phyloP scores from a whole-genome alignment of 1,139 yeast genomes.

The Sugiyamaella neomexicana region DNA sequence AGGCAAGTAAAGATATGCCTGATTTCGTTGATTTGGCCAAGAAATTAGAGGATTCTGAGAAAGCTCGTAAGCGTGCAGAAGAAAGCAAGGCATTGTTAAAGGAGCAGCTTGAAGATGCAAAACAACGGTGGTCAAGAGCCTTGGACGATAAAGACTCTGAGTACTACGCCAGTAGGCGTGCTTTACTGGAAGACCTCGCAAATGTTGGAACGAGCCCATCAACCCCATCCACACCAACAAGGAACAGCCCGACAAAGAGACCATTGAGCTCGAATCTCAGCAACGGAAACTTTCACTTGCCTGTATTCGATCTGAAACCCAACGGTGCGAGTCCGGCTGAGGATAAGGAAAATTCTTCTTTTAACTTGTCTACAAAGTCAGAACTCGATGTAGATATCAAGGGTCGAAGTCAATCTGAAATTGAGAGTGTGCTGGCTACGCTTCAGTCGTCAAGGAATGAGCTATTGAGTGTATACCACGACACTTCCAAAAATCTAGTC shows the following conservation, averaged over 20 bases:
- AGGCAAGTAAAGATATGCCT: conserved; percentile 25
- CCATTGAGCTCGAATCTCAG: conserved; percentile 24
- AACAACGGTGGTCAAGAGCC: conserved; percentile 34
- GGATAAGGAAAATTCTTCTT: conserved; percentile 24
- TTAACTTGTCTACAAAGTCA: conserved; percentile 18
- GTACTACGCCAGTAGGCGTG: conserved; percentile 32
- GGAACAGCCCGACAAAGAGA: conserved; percentile 25
- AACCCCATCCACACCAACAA: conserved; percentile 18
- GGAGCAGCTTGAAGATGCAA: conserved; percentile 36
- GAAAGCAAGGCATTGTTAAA: conserved; percentile 35
- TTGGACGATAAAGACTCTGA: conserved; percentile 33
- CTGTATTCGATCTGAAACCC: conserved; percentile 9
- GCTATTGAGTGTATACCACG: conserved; percentile 55
- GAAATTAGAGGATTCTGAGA: conserved; percentile 35
- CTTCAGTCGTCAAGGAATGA: conserved; percentile 44
- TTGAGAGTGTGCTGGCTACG: conserved; percentile 29
- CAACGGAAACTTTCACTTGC: conserved; percentile 9
- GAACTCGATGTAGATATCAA: conserved; percentile 26
- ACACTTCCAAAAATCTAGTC: conserved; percentile 52
- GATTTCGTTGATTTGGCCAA: conserved; percentile 36
- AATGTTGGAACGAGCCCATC: conserved; percentile 22
- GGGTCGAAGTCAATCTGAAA: conserved; percentile 30
- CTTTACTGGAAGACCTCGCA: conserved; percentile 32
- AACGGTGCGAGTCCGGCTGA: conserved; percentile 2
- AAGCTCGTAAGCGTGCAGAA: conserved; percentile 34